These are phyloP conservation scores for Sphaceloma murrayae DNA, from an alignment of 2,329 filamentous ascomycete species.

Conservation along the genomic window DNA sequence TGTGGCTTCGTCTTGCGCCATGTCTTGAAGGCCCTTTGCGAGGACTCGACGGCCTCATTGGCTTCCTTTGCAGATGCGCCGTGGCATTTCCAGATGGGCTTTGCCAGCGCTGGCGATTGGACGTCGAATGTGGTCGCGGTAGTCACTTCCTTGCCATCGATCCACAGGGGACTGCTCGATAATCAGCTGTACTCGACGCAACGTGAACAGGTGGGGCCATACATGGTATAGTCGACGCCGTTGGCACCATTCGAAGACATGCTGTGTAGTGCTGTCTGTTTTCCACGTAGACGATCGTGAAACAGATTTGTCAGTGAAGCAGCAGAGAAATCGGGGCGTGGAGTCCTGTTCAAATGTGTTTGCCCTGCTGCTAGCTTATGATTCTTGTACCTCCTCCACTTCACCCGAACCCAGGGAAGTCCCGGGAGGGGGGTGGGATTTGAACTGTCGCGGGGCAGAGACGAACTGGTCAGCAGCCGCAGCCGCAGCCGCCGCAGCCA, in stretches of 20 bases:
- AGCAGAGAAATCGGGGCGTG: too few relatives aligned
- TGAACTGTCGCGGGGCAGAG: neutral
- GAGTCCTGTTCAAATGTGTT: neutral
- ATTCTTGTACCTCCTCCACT: constrained; percentile 2
- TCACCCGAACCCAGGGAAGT: neutral
- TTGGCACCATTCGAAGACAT: constrained; percentile 5
- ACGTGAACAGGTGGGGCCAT: neutral
- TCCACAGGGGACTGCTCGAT: constrained; percentile 30
- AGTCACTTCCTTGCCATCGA: constrained; percentile 37
- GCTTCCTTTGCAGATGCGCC: constrained; percentile 48
- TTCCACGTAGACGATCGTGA: too few relatives aligned
- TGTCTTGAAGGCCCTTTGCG: constrained; percentile 53
- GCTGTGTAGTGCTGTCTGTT: neutral
- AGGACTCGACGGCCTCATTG: constrained; percentile 48
- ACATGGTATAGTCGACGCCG: constrained; percentile 22
- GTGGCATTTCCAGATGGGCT: constrained; percentile 45
- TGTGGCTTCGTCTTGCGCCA: constrained; percentile 56
- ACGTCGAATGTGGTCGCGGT: constrained; percentile 44
- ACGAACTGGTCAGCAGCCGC: too few relatives aligned
- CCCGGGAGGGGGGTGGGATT: neutral
- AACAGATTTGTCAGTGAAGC: too few relatives aligned
- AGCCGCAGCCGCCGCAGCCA: neutral
- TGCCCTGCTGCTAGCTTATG: neutral
- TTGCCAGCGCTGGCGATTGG: constrained; percentile 43
- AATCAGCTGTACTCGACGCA: neutral